These are phyloP conservation scores for Annulohypoxylon moriforme DNA, from an alignment of 495 filamentous ascomycete species.

Conservation along the genomic window DNA sequence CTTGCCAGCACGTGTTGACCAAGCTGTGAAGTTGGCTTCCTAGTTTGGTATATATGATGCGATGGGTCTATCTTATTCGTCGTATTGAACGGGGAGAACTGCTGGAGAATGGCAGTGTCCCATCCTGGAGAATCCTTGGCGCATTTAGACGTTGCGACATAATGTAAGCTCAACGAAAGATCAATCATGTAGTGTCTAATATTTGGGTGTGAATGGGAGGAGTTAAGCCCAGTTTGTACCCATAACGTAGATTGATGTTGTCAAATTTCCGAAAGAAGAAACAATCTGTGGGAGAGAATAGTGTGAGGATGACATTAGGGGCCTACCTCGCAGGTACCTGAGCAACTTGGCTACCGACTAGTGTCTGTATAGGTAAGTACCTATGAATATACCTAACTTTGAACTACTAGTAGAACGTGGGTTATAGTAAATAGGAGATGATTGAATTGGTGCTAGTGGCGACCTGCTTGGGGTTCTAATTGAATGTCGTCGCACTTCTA, in stretches of 20 bases:
- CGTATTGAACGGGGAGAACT: not conserved
- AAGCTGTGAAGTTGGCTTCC: not conserved
- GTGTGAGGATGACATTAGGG: not conserved
- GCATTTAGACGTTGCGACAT: not conserved
- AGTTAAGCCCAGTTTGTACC: not conserved
- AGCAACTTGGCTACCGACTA: too few relatives aligned
- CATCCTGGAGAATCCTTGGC: not conserved
- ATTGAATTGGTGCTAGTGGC: too few relatives aligned
- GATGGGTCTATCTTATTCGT: not conserved
- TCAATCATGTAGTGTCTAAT: not conserved
- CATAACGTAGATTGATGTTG: not conserved
- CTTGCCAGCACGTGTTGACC: not conserved
- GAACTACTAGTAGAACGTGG: too few relatives aligned
- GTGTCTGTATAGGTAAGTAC: too few relatives aligned
- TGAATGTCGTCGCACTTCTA: too few relatives aligned
- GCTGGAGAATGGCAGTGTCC: not conserved
- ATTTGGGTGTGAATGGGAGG: too few relatives aligned
- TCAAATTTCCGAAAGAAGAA: not conserved
- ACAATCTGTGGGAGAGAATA: not conserved
- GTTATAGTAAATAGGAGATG: too few relatives aligned
- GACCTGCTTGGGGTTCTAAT: too few relatives aligned
- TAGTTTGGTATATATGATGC: not conserved
- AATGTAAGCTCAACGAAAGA: not conserved
- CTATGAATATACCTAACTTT: too few relatives aligned
- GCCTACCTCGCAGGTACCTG: too few relatives aligned